Evolutionary conservation across 352 stramenopile species (phyloP).

Genomic region (Pythium sukuiense): DNA sequence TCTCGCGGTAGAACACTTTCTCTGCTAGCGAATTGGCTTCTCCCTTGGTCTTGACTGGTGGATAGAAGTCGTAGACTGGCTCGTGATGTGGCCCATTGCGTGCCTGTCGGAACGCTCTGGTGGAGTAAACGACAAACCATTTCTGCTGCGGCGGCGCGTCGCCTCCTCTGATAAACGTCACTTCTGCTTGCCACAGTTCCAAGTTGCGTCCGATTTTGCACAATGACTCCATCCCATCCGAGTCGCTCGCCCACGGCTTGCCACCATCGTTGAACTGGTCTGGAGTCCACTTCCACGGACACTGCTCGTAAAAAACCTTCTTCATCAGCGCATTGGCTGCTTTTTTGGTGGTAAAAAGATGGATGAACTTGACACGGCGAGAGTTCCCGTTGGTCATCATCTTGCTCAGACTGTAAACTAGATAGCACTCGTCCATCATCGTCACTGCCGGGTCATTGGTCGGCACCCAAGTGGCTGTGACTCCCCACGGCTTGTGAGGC

Average conservation of each 20-base stretch:
- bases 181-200: background rate
- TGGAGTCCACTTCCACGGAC: background rate
- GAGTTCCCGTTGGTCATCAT: background rate
- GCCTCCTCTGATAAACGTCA: background rate
- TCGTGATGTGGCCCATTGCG: background rate
- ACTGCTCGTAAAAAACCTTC: background rate
- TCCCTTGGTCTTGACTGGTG: background rate
- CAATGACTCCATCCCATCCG: background rate
- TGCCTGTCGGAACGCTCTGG: background rate
- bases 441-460: background rate
- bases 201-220: background rate
- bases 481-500: background rate
- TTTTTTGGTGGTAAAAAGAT: background rate
- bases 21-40: background rate
- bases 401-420: background rate
- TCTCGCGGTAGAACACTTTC: background rate
- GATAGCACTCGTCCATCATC: background rate
- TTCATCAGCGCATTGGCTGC: background rate
- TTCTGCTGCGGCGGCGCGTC: background rate
- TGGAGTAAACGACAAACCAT: slow-evolving; percentile 8
- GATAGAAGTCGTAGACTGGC: background rate
- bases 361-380: background rate
- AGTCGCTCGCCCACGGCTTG: background rate
- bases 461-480: background rate
- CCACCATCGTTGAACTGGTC: background rate